These are phyloP conservation scores for Phytophthora parvispora DNA, from an alignment of 352 stramenopile genomes.

Conservation along the genomic window DNA sequence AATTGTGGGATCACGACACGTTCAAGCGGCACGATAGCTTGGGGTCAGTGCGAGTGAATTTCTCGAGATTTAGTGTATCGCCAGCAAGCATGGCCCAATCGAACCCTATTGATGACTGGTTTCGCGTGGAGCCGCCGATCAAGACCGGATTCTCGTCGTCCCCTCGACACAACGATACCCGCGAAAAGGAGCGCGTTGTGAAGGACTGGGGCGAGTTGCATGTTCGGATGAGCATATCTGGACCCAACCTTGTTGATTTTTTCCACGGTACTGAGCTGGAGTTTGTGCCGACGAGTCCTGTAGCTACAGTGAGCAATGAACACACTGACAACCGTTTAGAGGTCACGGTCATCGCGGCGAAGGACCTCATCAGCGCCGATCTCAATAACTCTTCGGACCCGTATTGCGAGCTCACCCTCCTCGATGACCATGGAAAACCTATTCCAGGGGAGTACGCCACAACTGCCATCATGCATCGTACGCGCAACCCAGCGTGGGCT, in stretches of 20 bases:
- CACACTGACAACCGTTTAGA: slow-evolving; percentile 82
- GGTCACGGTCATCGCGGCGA: slow-evolving; percentile 62
- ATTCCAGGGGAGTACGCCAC: slow-evolving; percentile 63
- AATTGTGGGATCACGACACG: slow-evolving; percentile 72
- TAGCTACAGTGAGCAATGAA: slow-evolving; percentile 56
- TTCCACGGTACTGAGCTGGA: slow-evolving; percentile 55
- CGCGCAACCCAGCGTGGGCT: slow-evolving; percentile 64
- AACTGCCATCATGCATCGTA: slow-evolving; percentile 67
- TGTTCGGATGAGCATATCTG: slow-evolving; percentile 71
- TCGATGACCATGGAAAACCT: slow-evolving; percentile 60
- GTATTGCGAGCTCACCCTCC: slow-evolving; percentile 67
- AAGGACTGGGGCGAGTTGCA: slow-evolving; percentile 68
- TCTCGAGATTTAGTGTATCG: slow-evolving; percentile 75
- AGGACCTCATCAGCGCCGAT: slow-evolving; percentile 61
- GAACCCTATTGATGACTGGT: slow-evolving; percentile 74
- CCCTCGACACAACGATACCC: slow-evolving; percentile 31
- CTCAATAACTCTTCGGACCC: slow-evolving; percentile 75
- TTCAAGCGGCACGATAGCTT: slow-evolving; percentile 62
- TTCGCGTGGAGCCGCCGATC: slow-evolving; percentile 61
- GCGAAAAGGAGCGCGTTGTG: slow-evolving; percentile 54
- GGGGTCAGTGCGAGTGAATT: slow-evolving; percentile 62
- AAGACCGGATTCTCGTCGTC: slow-evolving; percentile 27
- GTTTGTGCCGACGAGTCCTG: slow-evolving; percentile 46
- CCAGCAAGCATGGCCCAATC: slow-evolving; percentile 66
- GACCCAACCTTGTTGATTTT: slow-evolving; percentile 74